Conservation (phyloP, 176 grass and related monocot genomes). For the Thinopyrum elongatum region DNA sequence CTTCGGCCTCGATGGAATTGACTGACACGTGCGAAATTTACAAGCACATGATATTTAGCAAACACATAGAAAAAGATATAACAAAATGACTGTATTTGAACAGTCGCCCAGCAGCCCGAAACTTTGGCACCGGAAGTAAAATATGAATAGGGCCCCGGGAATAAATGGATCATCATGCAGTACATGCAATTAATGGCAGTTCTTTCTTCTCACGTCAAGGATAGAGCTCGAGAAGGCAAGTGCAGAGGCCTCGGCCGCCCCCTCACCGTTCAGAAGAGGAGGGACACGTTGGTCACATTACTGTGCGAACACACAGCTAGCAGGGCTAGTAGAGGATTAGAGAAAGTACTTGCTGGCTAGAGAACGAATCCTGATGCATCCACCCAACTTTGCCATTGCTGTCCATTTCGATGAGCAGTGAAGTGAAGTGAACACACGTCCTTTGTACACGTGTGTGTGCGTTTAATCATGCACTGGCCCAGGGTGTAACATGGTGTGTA, state of each 20-base stretch:
- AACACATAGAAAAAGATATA: too few relatives aligned
- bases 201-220: not conserved
- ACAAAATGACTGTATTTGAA: too few relatives aligned
- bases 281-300: constrained; percentile 19
- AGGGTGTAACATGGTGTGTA: constrained; percentile 24
- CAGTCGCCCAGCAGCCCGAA: too few relatives aligned
- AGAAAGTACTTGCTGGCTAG: too few relatives aligned
- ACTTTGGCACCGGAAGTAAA: too few relatives aligned
- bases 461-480: not conserved
- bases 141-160: not conserved
- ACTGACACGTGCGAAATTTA: too few relatives aligned
- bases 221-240: not conserved
- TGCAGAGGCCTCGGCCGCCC: not conserved
- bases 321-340: not conserved
- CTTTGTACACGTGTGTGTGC: not conserved
- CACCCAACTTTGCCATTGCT: not conserved
- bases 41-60: too few relatives aligned
- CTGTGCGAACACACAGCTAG: not conserved
- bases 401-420: not conserved
- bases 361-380: not conserved
- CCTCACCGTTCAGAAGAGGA: not conserved
- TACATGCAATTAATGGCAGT: not conserved
- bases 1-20: too few relatives aligned
- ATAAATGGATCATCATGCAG: not conserved
- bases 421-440: not conserved